A percentile compares a stretch with the other conserved stretches of the same genome.
phyloP scores from a whole-genome alignment of 108 stramenopile species.

The Pseudonitzschia pungens region DNA sequence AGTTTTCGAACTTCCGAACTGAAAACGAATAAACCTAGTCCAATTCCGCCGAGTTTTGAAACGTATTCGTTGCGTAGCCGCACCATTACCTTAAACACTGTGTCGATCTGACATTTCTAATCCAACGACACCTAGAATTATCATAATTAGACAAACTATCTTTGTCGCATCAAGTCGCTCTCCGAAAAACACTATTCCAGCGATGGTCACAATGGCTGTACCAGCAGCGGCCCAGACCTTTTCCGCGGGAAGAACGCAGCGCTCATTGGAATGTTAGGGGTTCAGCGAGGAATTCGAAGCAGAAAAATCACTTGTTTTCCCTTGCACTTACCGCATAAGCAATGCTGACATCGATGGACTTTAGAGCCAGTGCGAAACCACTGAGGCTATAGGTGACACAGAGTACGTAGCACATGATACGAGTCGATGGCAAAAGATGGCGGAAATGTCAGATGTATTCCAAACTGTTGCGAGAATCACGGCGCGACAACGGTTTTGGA shows the following conservation, averaged over 20 bases:
- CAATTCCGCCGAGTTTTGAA: no score
- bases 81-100: background rate
- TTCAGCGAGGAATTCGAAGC: no score
- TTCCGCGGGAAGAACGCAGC: no score
- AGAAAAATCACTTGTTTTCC: background rate
- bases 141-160: slow-evolving; percentile 33
- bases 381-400: slow-evolving; percentile 15
- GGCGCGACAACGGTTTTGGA: no score
- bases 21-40: no score
- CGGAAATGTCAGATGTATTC: background rate
- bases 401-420: no score
- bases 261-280: no score
- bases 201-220: slow-evolving; percentile 42
- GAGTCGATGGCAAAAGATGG: background rate
- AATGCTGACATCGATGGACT: slow-evolving; percentile 42
- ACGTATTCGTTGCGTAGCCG: no score
- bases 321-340: slow-evolving; percentile 45
- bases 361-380: slow-evolving; percentile 36
- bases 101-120: slow-evolving; percentile 18
- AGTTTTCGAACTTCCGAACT: no score
- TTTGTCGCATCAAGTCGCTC: slow-evolving; percentile 38
- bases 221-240: slow-evolving; percentile 51
- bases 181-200: slow-evolving; percentile 38
- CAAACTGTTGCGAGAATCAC: no score
- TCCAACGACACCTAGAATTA: slow-evolving; percentile 52